Conservation (phyloP, 208 protist genomes). For the Crithidia brevicula region DNA sequence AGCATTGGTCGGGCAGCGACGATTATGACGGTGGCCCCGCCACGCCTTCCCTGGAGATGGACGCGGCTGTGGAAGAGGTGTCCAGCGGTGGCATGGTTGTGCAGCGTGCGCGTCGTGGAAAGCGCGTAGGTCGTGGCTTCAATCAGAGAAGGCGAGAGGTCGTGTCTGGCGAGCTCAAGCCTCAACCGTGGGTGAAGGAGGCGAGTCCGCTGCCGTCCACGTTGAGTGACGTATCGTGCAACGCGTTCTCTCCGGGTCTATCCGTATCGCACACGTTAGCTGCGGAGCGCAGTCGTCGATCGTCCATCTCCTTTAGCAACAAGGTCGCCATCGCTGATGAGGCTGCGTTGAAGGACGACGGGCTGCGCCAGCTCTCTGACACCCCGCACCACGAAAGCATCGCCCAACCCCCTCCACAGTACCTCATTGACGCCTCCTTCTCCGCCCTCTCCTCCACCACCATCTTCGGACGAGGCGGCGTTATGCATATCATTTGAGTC, state of each 20-base stretch:
- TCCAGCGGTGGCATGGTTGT: not conserved
- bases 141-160: not conserved
- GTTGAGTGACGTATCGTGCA: constrained; percentile 2
- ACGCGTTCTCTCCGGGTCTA: constrained; percentile 1
- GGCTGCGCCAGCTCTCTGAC: constrained; percentile 8
- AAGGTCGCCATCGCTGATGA: constrained; percentile 8
- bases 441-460: constrained; percentile 10
- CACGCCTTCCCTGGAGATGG: not conserved
- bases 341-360: not conserved
- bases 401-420: constrained; percentile 1
- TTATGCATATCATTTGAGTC: constrained; percentile 14
- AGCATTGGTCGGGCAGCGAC: not conserved
- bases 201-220: not conserved
- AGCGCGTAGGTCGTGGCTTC: constrained; percentile 18
- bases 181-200: not conserved
- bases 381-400: constrained; percentile 11
- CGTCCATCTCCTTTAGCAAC: constrained; percentile 15
- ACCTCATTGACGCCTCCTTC: not conserved
- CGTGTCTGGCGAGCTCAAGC: not conserved
- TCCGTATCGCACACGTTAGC: not conserved
- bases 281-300: constrained; percentile 5
- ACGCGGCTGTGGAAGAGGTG: not conserved
- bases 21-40: not conserved
- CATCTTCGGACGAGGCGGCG: not conserved
- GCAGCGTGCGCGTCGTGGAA: not conserved